Conservation (phyloP, 306 rosid genomes). For the Pueraria montana region DNA sequence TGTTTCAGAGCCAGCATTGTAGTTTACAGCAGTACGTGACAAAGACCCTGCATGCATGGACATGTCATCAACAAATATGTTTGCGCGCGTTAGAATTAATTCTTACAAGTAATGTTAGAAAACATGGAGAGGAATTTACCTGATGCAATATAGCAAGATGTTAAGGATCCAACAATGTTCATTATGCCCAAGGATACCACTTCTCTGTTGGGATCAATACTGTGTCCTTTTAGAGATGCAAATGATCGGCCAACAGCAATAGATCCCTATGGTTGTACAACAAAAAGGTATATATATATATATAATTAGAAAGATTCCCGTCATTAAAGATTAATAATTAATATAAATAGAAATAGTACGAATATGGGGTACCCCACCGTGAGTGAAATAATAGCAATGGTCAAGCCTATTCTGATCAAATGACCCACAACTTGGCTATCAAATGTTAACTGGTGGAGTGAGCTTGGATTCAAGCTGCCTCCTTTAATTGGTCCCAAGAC, state of each 20-base stretch:
- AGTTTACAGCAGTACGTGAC: constrained; percentile 75
- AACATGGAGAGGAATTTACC: constrained; percentile 53
- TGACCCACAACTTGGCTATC: constrained; percentile 52
- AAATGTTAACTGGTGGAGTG: constrained; percentile 59
- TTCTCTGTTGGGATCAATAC: constrained; percentile 76
- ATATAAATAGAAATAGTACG: background rate
- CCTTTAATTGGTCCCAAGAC: constrained; percentile 75
- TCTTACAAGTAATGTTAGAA: too few species aligned
- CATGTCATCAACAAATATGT: too few species aligned
- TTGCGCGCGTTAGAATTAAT: too few species aligned
- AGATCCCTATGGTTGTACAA: constrained; percentile 59
- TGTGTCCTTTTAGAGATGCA: constrained; percentile 72
- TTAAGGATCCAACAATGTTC: constrained; percentile 82
- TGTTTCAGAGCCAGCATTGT: constrained; percentile 74
- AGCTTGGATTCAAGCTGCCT: constrained; percentile 73
- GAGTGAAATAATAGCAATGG: constrained; percentile 71
- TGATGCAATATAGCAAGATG: constrained; percentile 85
- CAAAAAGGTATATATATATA: background rate
- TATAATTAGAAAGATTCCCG: too few species aligned
- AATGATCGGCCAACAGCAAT: constrained; percentile 78
- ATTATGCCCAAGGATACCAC: constrained; percentile 77
- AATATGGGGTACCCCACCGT: constrained; percentile 55
- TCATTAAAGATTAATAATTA: too few species aligned
- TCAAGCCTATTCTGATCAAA: constrained; percentile 63
- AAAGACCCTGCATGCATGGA: constrained; percentile 67